Evolutionary conservation across 2,329 filamentous ascomycete genomes (phyloP).

Genomic region (Botrytis elliptica): DNA sequence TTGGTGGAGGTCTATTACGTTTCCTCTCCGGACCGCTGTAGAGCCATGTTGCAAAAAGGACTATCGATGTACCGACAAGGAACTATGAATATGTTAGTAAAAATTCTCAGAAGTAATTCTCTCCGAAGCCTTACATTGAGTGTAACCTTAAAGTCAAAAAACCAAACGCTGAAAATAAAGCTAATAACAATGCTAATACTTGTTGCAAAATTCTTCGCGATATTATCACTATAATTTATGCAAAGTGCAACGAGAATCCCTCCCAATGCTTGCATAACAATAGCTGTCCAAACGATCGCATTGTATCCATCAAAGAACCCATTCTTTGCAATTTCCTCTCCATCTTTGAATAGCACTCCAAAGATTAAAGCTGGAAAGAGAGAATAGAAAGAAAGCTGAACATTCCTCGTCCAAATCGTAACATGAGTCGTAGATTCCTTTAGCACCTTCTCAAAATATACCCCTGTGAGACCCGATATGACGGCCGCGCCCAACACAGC

Average conservation of each 20-base stretch:
- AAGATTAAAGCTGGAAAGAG: conserved; percentile 85
- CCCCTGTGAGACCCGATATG: conserved; percentile 80
- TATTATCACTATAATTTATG: conserved; percentile 82
- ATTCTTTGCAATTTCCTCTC: conserved; percentile 74
- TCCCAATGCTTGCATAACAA: conserved; percentile 77
- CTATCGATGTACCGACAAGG: conserved; percentile 72
- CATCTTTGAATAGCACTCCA: conserved; percentile 84
- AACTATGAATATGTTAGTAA: conserved; percentile 57
- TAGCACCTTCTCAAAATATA: conserved; percentile 87
- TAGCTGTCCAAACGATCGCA: conserved; percentile 82
- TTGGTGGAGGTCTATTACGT: conserved; percentile 60
- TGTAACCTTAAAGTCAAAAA: conserved; percentile 79
- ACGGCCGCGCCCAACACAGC: conserved; percentile 76
- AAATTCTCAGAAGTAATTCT: neutral
- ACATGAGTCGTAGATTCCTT: conserved; percentile 76
- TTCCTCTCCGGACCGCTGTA: conserved; percentile 69
- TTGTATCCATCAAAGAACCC: conserved; percentile 97
- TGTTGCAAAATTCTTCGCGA: conserved; percentile 90
- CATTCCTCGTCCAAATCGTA: conserved; percentile 90
- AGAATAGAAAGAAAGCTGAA: conserved; percentile 92
- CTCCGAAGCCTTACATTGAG: conserved; percentile 57
- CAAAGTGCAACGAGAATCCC: conserved; percentile 81
- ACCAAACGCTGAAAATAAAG: conserved; percentile 78
- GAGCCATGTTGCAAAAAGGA: conserved; percentile 79
- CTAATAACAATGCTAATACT: conserved; percentile 89